phyloP scores from a whole-genome alignment of 176 grass and related monocot species.

The Alloteropsis semialata region DNA sequence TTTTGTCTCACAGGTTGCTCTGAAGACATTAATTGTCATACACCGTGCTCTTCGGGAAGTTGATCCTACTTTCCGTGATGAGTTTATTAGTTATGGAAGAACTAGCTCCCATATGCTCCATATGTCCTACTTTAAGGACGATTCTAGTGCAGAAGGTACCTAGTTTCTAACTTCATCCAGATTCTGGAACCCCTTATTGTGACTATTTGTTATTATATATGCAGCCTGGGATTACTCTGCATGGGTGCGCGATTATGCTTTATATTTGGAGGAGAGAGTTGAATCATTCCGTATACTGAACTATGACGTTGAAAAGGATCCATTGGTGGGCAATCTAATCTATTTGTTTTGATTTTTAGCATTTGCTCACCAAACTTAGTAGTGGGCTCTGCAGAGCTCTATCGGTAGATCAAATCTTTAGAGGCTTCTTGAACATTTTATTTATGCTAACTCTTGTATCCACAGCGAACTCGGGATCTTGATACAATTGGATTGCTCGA shows the following conservation, averaged over 20 bases:
- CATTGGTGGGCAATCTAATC: slow-evolving; percentile 44
- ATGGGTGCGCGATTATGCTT: slow-evolving; percentile 89
- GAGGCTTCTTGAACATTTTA: background rate
- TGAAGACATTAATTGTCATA: slow-evolving; percentile 83
- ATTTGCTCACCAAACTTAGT: background rate
- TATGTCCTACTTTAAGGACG: slow-evolving; percentile 85
- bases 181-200: slow-evolving; percentile 22
- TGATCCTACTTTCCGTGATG: slow-evolving; percentile 77
- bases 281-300: slow-evolving; percentile 79
- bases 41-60: slow-evolving; percentile 91
- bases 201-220: slow-evolving; percentile 25
- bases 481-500: slow-evolving; percentile 66
- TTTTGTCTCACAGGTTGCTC: slow-evolving; percentile 59
- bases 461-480: slow-evolving; percentile 67
- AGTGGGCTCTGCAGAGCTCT: background rate
- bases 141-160: slow-evolving; percentile 85
- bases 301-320: slow-evolving; percentile 77
- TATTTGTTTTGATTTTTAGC: background rate
- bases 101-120: slow-evolving; percentile 76
- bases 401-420: background rate
- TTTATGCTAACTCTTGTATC: slow-evolving; percentile 15
- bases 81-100: slow-evolving; percentile 85
- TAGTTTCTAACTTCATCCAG: background rate
- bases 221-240: slow-evolving; percentile 96
- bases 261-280: slow-evolving; percentile 90